These are phyloP conservation scores for Phytophthora niederhauseri DNA, from an alignment of 352 stramenopile genomes.

Conservation along the genomic window DNA sequence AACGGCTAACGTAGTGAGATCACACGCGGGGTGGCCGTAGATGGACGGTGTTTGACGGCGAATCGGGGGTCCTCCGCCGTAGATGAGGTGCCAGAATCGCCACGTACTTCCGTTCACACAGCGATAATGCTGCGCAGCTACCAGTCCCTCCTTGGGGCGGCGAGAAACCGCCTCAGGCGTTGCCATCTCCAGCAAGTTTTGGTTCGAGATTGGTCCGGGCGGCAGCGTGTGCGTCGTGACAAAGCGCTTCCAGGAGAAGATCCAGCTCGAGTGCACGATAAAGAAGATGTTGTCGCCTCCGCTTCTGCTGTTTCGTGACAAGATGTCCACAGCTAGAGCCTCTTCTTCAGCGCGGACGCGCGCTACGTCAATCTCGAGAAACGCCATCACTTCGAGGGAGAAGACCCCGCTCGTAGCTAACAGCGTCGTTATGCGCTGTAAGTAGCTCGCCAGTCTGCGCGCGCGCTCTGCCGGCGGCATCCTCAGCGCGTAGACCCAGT, in stretches of 20 bases:
- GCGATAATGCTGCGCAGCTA: conserved; percentile 50
- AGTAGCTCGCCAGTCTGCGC: conserved; percentile 45
- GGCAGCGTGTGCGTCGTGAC: conserved; percentile 20
- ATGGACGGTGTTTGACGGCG: conserved; percentile 51
- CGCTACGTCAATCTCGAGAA: conserved; percentile 66
- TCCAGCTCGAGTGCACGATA: conserved; percentile 44
- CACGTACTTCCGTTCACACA: conserved; percentile 64
- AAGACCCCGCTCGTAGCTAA: conserved; percentile 60
- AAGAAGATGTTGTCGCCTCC: conserved; percentile 38
- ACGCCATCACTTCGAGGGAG: conserved; percentile 71
- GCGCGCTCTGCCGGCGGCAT: conserved; percentile 43
- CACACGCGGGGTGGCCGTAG: conserved; percentile 44
- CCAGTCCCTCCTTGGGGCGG: conserved; percentile 44
- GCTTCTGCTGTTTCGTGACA: conserved; percentile 29
- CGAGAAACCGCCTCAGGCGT: conserved; percentile 6
- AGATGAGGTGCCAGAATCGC: conserved; percentile 52
- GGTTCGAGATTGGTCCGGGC: conserved; percentile 31
- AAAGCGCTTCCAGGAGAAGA: conserved; percentile 59
- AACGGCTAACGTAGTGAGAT: conserved; percentile 42
- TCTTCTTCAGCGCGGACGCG: conserved; percentile 64
- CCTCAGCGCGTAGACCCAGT: conserved; percentile 51
- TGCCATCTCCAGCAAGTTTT: conserved; percentile 23
- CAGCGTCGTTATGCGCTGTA: conserved; percentile 57
- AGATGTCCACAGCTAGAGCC: conserved; percentile 46
- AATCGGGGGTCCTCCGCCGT: conserved; percentile 56